phyloP scores from a whole-genome alignment of 306 rosid species.

The Quercus suber region DNA sequence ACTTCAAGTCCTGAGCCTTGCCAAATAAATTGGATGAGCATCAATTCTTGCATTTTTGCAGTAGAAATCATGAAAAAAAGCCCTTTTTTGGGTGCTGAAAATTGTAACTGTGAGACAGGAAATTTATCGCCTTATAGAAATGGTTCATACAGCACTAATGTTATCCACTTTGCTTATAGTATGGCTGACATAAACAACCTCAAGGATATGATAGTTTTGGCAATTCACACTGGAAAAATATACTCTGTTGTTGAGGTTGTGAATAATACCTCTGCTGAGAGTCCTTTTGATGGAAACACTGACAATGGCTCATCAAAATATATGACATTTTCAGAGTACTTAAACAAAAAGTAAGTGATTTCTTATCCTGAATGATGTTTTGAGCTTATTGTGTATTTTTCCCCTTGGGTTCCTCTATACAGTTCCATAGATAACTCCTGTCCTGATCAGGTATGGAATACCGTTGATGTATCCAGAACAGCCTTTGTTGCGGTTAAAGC shows the following conservation, averaged over 20 bases:
- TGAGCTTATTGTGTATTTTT: background rate
- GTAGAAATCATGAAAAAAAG: conserved; percentile 49
- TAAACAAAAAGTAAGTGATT: conserved; percentile 54
- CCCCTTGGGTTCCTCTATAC: conserved; percentile 6
- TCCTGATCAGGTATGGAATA: conserved; percentile 64
- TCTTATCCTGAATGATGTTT: background rate
- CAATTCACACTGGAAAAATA: conserved; percentile 76
- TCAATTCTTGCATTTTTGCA: conserved; percentile 58
- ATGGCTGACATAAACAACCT: conserved; percentile 31
- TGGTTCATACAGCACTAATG: conserved; percentile 24
- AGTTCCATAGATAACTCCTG: conserved; percentile 19
- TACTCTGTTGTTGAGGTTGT: conserved; percentile 59
- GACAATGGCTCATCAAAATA: conserved; percentile 32
- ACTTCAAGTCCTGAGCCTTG: conserved; percentile 31
- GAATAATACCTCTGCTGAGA: conserved; percentile 54
- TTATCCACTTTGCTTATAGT: conserved; percentile 59
- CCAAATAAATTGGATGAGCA: conserved; percentile 65
- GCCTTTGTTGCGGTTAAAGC: conserved; percentile 77
- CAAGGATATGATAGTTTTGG: conserved; percentile 65
- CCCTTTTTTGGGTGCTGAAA: conserved; percentile 29
- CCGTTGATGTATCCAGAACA: conserved; percentile 61
- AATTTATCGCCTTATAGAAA: conserved; percentile 21
- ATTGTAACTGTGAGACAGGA: conserved; percentile 18
- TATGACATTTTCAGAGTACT: conserved; percentile 55
- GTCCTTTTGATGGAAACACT: conserved; percentile 62